Evolutionary conservation across 2,329 filamentous ascomycete species (phyloP), one percentile per base, ranked within the genome.

Genomic region (Penicillium janthinellum): DNA sequence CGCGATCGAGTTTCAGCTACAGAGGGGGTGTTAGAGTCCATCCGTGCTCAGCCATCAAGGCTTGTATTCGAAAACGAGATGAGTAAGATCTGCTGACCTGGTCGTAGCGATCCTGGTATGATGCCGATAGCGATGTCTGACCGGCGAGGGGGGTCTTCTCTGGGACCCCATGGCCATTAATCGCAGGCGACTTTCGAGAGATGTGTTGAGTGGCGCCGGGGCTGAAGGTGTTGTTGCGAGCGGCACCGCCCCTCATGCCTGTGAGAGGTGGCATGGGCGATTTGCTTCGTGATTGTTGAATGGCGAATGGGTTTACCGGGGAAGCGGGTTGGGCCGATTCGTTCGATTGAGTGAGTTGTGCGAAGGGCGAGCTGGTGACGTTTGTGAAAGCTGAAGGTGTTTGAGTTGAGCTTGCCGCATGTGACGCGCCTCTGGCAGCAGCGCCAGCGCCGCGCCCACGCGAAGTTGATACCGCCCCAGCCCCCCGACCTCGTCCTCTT

Each of bases 1-100:
- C 79, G 54, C 83, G 80, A 57, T 78, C 73, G 61, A 78, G 70
- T 76, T 83, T 83, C 51, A 82, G 76, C 80, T 82, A 68, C 59
- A 59, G 56, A 5, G 20, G 4, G 28, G 28, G 6, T 4, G 25
- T 45, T 45, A 45, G 39, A 54, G 28, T 54, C 52, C 31, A 34
- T 17, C 22, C 17, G 39, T 28, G 45, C 52, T 12, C 28, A 45
- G 37, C 7, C 14, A 64, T 62, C 44, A 20, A 25, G 48, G 15
- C 20, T 52, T 17, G 7, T 10, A 35, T 17, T 10, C 34, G 15
- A 22, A 3, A 17, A 11, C 10, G 11, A 25, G 20, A 37, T 14
- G 11, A 48, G n/a, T 47, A 14, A 31, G 28, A 11, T 28, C 38
- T 48, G 65, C 71, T 60, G 41, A 77, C 75, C 70, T 74, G 64